These are phyloP conservation scores for Geotrichum histeridarum DNA, from an alignment of 1,139 yeast species.

Conservation along the genomic window DNA sequence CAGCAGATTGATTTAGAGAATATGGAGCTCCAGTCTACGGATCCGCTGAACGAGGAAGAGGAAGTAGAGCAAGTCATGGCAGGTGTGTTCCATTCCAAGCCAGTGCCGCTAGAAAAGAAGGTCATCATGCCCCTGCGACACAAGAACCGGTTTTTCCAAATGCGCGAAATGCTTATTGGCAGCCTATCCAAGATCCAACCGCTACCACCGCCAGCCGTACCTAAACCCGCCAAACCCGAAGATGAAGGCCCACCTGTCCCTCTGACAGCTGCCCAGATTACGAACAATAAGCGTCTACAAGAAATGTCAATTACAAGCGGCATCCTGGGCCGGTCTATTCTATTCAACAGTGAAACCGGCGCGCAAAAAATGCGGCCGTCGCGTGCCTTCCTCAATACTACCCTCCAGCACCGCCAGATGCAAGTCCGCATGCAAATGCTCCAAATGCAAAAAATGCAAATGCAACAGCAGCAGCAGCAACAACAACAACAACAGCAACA, in stretches of 20 bases:
- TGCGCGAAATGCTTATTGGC: conserved; percentile 50
- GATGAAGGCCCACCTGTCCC: too few species aligned
- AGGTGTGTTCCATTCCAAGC: conserved; percentile 73
- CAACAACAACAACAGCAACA: conserved; percentile 22
- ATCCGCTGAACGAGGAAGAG: conserved; percentile 62
- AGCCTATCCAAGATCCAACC: conserved; percentile 30
- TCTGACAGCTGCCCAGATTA: conserved; percentile 15
- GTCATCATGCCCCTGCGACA: conserved; percentile 65
- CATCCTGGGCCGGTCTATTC: conserved; percentile 35
- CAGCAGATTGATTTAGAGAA: conserved; percentile 37
- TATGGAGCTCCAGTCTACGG: conserved; percentile 28
- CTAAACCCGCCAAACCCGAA: not conserved
- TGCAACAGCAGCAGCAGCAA: conserved; percentile 27
- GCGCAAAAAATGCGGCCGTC: conserved; percentile 35
- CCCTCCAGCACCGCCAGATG: conserved; percentile 27
- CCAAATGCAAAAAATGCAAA: conserved; percentile 23
- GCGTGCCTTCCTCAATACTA: conserved; percentile 28
- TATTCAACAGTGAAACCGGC: conserved; percentile 33
- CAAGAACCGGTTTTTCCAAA: conserved; percentile 67
- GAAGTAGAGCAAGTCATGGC: conserved; percentile 90
- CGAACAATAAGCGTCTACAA: conserved; percentile 12
- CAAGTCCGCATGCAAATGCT: conserved; percentile 22
- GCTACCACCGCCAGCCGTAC: conserved; percentile 11
- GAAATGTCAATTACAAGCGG: conserved; percentile 36
- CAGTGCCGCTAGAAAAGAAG: conserved; percentile 76